Evolutionary conservation across 2,329 filamentous ascomycete genomes (phyloP).

Genomic region (Hypoxylon sp.): DNA sequence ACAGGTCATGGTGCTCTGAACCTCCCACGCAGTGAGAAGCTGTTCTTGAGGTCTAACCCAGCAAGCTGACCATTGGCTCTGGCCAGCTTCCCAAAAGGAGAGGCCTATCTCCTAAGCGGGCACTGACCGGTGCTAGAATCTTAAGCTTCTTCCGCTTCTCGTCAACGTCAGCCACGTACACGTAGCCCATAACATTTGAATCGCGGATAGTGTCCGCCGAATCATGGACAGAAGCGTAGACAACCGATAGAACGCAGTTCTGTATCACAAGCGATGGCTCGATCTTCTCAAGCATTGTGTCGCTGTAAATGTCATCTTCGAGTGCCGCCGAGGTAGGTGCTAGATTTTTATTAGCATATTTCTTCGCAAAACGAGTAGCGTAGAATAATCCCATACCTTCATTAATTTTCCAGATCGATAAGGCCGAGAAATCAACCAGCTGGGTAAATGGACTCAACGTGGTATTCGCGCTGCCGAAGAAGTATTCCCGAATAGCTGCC

Average conservation of each 20-base stretch:
- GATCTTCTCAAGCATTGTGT: constrained; percentile 71
- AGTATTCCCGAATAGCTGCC: constrained; percentile 88
- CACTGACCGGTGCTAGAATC: constrained; percentile 86
- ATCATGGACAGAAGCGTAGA: constrained; percentile 80
- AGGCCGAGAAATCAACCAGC: constrained; percentile 80
- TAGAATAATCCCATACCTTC: constrained; percentile 65
- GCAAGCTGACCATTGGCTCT: constrained; percentile 83
- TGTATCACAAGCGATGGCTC: constrained; percentile 77
- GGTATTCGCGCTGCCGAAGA: constrained; percentile 85
- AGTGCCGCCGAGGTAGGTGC: constrained; percentile 31
- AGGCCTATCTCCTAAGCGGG: constrained; percentile 82
- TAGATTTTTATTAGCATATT: constrained; percentile 32
- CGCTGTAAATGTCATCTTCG: constrained; percentile 49
- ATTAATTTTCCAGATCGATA: constrained; percentile 80
- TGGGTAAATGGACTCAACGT: constrained; percentile 91
- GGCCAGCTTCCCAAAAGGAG: constrained; percentile 90
- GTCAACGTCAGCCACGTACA: constrained; percentile 94
- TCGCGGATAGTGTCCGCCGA: constrained; percentile 80
- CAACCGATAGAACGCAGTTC: constrained; percentile 87
- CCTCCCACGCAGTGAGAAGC: neutral
- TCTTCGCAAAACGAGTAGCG: neutral
- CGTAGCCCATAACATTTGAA: constrained; percentile 89
- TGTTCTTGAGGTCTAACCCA: constrained; percentile 60
- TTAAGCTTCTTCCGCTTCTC: constrained; percentile 85
- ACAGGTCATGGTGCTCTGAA: neutral